These are phyloP conservation scores for Fagus sylvatica DNA, from an alignment of 306 rosid genomes.

Conservation along the genomic window DNA sequence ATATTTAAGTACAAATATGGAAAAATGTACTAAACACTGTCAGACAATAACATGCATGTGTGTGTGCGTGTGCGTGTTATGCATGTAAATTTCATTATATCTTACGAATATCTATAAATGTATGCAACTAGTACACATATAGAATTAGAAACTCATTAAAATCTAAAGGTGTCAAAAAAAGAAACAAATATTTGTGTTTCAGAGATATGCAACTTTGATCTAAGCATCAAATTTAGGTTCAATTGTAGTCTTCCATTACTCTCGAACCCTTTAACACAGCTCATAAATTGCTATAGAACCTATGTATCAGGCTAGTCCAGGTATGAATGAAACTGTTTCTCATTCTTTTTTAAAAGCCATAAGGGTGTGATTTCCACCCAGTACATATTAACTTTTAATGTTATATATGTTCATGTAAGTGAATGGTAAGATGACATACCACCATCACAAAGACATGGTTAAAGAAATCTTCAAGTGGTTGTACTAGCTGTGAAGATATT, in stretches of 20 bases:
- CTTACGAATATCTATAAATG: neutral
- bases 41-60: neutral
- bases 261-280: neutral
- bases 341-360: neutral
- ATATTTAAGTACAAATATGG: neutral
- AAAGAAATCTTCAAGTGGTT: conserved; percentile 92
- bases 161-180: neutral
- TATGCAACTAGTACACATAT: neutral
- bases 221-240: neutral
- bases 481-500: conserved; percentile 69
- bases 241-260: neutral
- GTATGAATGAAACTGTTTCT: neutral
- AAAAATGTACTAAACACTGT: neutral
- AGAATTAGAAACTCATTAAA: neutral
- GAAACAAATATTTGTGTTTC: neutral
- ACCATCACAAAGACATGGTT: conserved; percentile 86
- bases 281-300: neutral
- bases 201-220: neutral
- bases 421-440: conserved; percentile 55
- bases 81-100: neutral
- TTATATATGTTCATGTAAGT: neutral
- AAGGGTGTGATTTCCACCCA: neutral
- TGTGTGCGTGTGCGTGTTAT: neutral
- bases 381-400: neutral
- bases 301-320: neutral